phyloP scores from a whole-genome alignment of 768 basidiomycete species.

The Kwoniella dejecticola region DNA sequence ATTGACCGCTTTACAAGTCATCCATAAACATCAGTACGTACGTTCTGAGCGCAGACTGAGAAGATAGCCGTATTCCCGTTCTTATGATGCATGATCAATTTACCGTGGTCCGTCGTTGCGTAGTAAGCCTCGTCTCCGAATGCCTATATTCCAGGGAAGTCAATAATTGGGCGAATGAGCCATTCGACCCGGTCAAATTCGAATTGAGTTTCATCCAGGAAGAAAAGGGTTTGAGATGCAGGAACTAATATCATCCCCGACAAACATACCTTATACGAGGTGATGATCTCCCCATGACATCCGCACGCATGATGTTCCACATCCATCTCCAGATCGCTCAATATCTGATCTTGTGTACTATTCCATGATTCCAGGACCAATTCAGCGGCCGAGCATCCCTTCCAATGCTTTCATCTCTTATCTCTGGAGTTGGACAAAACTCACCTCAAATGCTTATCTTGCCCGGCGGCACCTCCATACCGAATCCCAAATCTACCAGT shows the following conservation, averaged over 20 bases:
- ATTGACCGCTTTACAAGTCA: too few species aligned
- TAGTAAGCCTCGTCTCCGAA: constrained; percentile 27
- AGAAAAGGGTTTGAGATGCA: too few species aligned
- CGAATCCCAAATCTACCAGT: constrained; percentile 6
- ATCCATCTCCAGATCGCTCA: constrained; percentile 14
- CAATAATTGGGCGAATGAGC: not conserved
- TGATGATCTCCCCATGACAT: constrained; percentile 34
- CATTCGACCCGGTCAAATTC: not conserved
- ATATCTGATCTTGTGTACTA: constrained; percentile 8
- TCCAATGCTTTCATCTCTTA: too few species aligned
- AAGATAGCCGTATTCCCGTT: constrained; percentile 23
- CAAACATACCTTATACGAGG: constrained; percentile 18
- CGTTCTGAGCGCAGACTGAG: constrained; percentile 24
- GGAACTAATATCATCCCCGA: too few species aligned
- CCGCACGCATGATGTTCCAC: constrained; percentile 23
- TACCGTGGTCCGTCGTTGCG: constrained; percentile 42
- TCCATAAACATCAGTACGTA: constrained; percentile 14
- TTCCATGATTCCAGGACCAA: not conserved
- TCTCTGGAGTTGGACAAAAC: too few species aligned
- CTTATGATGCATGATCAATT: constrained; percentile 28
- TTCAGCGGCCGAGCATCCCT: too few species aligned
- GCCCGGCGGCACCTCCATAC: not conserved
- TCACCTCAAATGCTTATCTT: constrained; percentile 10
- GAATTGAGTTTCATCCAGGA: too few species aligned
- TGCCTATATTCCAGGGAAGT: constrained; percentile 3